Base-by-base conservation (phyloP, 2,329 filamentous ascomycete genomes). In the Fusarium protoensiforme region DNA sequence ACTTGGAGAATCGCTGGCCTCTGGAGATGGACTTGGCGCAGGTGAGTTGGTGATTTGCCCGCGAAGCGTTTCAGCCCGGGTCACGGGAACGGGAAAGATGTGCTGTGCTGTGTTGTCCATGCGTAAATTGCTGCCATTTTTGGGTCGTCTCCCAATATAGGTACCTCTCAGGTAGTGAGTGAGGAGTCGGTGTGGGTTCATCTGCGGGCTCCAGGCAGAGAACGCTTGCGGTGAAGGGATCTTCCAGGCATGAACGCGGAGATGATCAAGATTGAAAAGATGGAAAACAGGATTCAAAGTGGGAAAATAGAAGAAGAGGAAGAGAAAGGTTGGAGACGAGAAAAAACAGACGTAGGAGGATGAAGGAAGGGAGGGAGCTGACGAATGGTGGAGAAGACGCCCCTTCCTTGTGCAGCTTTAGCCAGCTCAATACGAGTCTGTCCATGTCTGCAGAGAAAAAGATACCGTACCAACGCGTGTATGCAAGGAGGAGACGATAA, bases 1-100 rank as follows among this genome's bases (percentile, higher is more conserved):
- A 24, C 38, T 38, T 14, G 35, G 57, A 43, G 27, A 56, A 58
- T 41, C 22, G 68, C 56, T 59, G 41, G 65, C 43, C 38, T 73
- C 43, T 29, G 62, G 41, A 20, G 46, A 16, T 39, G 43, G 31
- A 24, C 22, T 39, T 54, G 35, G n/a, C 16, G 36, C 58, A 67
- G 27, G 58, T 62, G 53, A 56, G 20, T 35, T 29, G 29, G 35
- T 20, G 16, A 46, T 29, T 43, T 51, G 39, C 24, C 46, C 63
- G 20, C 41, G 29, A 54, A 41, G 63, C 59, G 71, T 72, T 73
- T 72, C 71, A 74, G 56, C 63, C 54, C 36, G 69, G 41, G 53
- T 71, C 64, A 72, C 39, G 56, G 51, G 39, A 58, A 18, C 41
- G 16, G 14, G 38, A 59, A 6, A 46, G 41, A 46, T 48, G 51